Base-by-base conservation (phyloP, 495 filamentous ascomycete genomes). In the Neurospora pannonica region DNA sequence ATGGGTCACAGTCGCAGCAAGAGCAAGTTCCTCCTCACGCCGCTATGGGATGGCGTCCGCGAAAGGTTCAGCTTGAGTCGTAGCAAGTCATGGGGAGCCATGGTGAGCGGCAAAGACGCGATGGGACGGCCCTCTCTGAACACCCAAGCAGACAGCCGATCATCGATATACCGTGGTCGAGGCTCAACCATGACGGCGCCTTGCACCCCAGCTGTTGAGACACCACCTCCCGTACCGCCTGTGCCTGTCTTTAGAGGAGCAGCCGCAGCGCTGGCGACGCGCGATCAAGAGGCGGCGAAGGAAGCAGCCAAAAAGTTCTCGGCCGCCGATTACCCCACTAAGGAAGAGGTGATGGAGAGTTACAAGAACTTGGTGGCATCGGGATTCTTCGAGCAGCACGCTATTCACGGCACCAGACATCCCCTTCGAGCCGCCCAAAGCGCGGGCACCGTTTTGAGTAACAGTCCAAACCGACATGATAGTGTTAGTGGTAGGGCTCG, bases 301-400 rank as follows among this genome's bases (percentile, higher is more conserved):
- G 54, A 67, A 67, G 54, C 54, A 34, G 54, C 54, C 54, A 67
- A 67, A 67, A 67, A 67, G 42, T 34, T 73, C 34, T 43, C 76
- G 37, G 69, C 74, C 37, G 71, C 60, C 5, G 76, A 75, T 39
- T 84, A 85, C 48, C 85, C 85, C 24, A 80, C 81, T 4, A 76
- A 82, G 5, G 85, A 87, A 48, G 85, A 87, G 40, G 81, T 86
- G 40, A 54, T 85, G 75, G 80, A 82, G 72, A 85, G 79, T 42
- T 87, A 87, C 73, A 81, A 83, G 73, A 78, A 82, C 70, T 75
- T 87, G 21, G 75, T 86, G 72, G 81, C 82, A 1, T 81, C 81
- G 13, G 85, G 85, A 62, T 87, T 87, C 80, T 87, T 87, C 72
- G 81, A 81, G 39, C 74, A 81, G 28, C 85, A 87, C 72, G 85